Evolutionary conservation across 2,329 filamentous ascomycete species (phyloP).

Genomic region (Akanthomyces uredinophilus): DNA sequence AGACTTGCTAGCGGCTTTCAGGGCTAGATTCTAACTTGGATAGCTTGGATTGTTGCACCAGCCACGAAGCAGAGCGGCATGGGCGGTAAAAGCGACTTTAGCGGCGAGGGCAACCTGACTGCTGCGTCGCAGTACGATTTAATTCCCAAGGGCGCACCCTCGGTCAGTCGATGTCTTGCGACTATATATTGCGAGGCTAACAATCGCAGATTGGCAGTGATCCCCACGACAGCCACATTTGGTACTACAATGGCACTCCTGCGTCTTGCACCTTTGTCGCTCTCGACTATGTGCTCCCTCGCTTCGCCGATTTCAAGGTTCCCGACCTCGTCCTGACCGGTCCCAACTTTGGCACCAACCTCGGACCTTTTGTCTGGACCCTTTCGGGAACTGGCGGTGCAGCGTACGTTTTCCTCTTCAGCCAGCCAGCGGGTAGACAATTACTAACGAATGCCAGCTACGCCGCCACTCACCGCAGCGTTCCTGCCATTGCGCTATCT

Average conservation of each 20-base stretch:
- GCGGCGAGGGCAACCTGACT: constrained; percentile 25
- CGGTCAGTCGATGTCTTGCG: constrained; percentile 17
- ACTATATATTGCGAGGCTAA: not conserved
- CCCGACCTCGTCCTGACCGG: constrained; percentile 51
- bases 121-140: constrained; percentile 24
- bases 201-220: constrained; percentile 37
- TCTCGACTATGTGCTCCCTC: constrained; percentile 50
- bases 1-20: fast-evolving
- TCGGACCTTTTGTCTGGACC: constrained; percentile 50
- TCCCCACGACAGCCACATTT: constrained; percentile 48
- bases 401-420: constrained; percentile 20
- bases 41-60: constrained; percentile 28
- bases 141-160: constrained; percentile 26
- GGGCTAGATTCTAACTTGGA: not conserved
- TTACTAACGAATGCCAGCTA: constrained; percentile 31
- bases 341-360: constrained; percentile 51
- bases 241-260: constrained; percentile 57
- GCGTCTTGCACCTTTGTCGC: constrained; percentile 51
- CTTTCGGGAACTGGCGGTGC: constrained; percentile 46
- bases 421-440: not conserved
- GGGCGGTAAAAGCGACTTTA: constrained; percentile 26
- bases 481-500: constrained; percentile 47
- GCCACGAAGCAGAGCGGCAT: constrained; percentile 27
- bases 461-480: constrained; percentile 41
- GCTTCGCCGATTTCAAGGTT: constrained; percentile 40